Evolutionary conservation across 352 stramenopile genomes (phyloP), one percentile per base, ranked within the genome.

Genomic region (Saprolegnia diclina): DNA sequence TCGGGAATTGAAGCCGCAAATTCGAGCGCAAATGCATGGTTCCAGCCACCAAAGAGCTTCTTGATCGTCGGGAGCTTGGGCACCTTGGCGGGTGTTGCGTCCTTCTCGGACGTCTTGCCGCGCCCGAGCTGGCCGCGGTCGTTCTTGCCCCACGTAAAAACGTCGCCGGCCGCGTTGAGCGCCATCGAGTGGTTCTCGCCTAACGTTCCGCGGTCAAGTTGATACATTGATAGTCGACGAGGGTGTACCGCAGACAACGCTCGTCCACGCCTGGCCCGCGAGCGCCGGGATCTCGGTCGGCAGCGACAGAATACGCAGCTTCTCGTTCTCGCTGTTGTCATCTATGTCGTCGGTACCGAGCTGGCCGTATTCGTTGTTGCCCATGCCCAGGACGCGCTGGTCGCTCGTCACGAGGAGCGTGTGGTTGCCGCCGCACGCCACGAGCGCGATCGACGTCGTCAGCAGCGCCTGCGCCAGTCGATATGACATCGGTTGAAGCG

Each of bases 11-110:
- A 76, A 50, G 91, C 66, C 4, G 85, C 90, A 56, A 85, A 91
- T 73, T 92, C 85, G 64, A 92, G 71, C 10, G 78, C 82, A 59
- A 92, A 91, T 35, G 90, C 76, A 64, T 90, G 80, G 73, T 92
- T 91, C n/a, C 78, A 76, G 29, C 82, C 85, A 11, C 80, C 75
- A 37, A 76, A 81, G 44, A 92, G 26, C 46, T 88, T 86, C 66
- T 85, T 71, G 76, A 92, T 89, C 19, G 56, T 59, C 13, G 81
- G 80, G 18, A 92, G 73, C 18, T 75, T 66, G 5, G 69, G 54
- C 9, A 92, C 72, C 59, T 88, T 85, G 4, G 82, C 89, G 0
- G 85, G 82, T 11, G 67, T 79, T 32, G 76, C 75, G 38, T 85
- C 11, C 1, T 73, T 69, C 11, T 71, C 76, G 1, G 40, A 56